Evolutionary conservation across 768 basidiomycete genomes (phyloP).

Genomic region (Dendrothele bispora): DNA sequence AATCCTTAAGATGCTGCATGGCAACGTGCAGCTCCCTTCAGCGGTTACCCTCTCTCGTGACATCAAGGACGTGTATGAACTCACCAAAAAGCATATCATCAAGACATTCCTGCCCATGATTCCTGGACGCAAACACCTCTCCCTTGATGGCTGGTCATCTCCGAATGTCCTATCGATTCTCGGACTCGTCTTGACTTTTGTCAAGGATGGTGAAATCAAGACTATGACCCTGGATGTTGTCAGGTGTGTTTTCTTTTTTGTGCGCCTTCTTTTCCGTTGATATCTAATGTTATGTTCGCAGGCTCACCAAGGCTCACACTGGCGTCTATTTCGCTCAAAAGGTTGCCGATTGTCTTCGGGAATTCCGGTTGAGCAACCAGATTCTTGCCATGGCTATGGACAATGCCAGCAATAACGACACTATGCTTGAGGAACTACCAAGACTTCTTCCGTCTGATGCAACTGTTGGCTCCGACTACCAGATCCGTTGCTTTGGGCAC

Average conservation of each 20-base stretch:
- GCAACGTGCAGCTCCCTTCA: slow-evolving; percentile 6
- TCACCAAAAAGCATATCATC: neutral
- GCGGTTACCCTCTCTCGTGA: neutral
- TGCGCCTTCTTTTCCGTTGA: neutral
- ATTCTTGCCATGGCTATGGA: slow-evolving; percentile 1
- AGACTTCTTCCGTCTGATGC: neutral
- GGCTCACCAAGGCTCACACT: neutral
- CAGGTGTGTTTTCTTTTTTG: neutral
- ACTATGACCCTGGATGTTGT: neutral
- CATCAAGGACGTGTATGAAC: neutral
- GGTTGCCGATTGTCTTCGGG: neutral
- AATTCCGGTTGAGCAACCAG: neutral
- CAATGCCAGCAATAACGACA: slow-evolving; percentile 3
- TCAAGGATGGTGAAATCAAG: slow-evolving; percentile 9
- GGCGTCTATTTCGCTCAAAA: neutral
- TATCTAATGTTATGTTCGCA: neutral
- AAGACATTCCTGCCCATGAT: neutral
- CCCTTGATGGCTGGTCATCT: slow-evolving; percentile 22
- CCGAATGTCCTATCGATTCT: slow-evolving; percentile 18
- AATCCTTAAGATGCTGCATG: neutral
- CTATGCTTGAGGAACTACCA: neutral
- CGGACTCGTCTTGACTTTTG: slow-evolving; percentile 13
- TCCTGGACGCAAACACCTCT: slow-evolving; percentile 13
- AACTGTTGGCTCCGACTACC: neutral
- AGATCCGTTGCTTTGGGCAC: neutral